phyloP scores from a whole-genome alignment of 768 basidiomycete genomes.

The Lentinula aciculospora region DNA sequence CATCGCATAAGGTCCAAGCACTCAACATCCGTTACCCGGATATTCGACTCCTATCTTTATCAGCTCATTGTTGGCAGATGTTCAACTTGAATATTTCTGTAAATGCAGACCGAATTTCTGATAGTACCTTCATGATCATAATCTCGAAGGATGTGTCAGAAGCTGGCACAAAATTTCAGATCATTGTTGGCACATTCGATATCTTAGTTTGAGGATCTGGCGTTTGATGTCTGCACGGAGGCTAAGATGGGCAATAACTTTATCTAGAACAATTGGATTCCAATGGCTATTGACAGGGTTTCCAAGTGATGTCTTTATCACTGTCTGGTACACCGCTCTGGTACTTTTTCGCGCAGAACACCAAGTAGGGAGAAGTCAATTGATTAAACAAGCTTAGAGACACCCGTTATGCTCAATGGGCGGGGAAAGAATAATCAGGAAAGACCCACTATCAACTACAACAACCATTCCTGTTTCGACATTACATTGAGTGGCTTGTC shows the following conservation, averaged over 20 bases:
- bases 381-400: no score
- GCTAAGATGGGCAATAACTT: constrained; percentile 36
- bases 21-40: constrained; percentile 5
- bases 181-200: constrained; percentile 18
- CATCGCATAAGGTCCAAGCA: not conserved
- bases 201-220: constrained; percentile 19
- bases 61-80: no score
- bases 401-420: constrained; percentile 38
- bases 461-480: constrained; percentile 34
- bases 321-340: constrained; percentile 27
- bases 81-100: constrained; percentile 16
- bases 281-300: constrained; percentile 40
- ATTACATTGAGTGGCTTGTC: constrained; percentile 39
- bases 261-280: constrained; percentile 36
- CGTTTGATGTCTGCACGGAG: constrained; percentile 41
- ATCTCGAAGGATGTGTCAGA: constrained; percentile 32
- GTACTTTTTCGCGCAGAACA: constrained; percentile 30
- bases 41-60: constrained; percentile 5
- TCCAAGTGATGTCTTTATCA: constrained; percentile 34
- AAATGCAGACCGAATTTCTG: constrained; percentile 38
- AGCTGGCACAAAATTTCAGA: constrained; percentile 28
- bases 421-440: constrained; percentile 40
- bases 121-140: constrained; percentile 39
- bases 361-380: no score
- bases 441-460: constrained; percentile 27